phyloP scores from a whole-genome alignment of 2,329 filamentous ascomycete species.

The Phaeosphaeriaceae sp. region DNA sequence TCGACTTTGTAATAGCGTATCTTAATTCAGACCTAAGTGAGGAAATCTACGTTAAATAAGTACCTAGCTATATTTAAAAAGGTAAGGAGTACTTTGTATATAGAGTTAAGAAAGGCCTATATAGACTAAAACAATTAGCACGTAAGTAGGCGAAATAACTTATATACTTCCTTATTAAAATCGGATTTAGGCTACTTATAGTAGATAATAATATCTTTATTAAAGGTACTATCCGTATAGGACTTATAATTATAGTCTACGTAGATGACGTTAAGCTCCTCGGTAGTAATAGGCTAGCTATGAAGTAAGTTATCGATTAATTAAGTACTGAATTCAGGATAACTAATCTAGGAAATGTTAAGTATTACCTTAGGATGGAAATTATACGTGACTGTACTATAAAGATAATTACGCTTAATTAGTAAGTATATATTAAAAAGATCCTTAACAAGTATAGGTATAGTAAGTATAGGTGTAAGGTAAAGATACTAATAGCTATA shows the following conservation, averaged over 20 bases:
- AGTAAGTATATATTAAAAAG: constrained; percentile 30
- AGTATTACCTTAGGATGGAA: constrained; percentile 33
- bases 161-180: constrained; percentile 12
- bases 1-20: constrained; percentile 43
- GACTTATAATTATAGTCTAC: constrained; percentile 33
- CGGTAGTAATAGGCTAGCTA: constrained; percentile 8
- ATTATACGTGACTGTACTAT: constrained; percentile 18
- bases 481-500: background rate
- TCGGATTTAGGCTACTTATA: constrained; percentile 18
- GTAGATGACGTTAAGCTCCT: constrained; percentile 38
- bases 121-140: constrained; percentile 40
- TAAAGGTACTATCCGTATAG: constrained; percentile 10
- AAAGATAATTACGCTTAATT: constrained; percentile 2
- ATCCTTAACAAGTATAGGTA: constrained; percentile 6
- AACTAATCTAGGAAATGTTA: constrained; percentile 22
- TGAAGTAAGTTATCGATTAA: constrained; percentile 18
- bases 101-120: constrained; percentile 31
- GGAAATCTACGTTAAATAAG: constrained; percentile 33
- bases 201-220: constrained; percentile 21
- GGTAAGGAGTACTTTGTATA: constrained; percentile 11
- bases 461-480: background rate
- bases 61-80: constrained; percentile 4
- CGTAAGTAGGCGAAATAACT: constrained; percentile 31
- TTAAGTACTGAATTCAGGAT: constrained; percentile 31
- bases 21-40: constrained; percentile 35